Evolutionary conservation across 345 rosid genomes (phyloP).

Genomic region (Eucalyptus decipiens): DNA sequence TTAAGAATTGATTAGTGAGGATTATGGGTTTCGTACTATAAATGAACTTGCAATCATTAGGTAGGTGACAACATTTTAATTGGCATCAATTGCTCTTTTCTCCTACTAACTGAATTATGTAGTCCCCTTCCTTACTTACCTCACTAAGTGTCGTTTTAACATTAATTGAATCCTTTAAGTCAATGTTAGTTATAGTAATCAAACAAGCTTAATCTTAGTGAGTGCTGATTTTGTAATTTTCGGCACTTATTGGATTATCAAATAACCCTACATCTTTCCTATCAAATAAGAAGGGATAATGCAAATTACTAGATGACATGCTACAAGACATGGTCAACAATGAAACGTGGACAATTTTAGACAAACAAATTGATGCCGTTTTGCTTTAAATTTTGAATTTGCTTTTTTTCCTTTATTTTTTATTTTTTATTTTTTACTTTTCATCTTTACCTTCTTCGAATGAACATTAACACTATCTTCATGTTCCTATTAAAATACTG

Average conservation of each 20-base stretch:
- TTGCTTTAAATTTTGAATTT: neutral
- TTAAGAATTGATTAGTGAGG: neutral
- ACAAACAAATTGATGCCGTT: neutral
- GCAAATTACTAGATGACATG: neutral
- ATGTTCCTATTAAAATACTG: neutral
- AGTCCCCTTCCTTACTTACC: neutral
- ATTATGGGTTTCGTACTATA: neutral
- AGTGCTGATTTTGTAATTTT: neutral
- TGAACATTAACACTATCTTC: neutral
- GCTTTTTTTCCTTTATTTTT: neutral
- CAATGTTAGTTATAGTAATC: neutral
- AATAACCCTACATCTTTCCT: neutral
- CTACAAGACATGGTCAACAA: neutral
- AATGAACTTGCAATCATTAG: neutral
- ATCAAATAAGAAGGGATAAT: neutral
- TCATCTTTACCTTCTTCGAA: neutral
- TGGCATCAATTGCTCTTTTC: neutral
- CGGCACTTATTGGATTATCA: neutral
- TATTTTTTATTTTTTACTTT: neutral
- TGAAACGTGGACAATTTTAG: neutral
- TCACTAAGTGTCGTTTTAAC: neutral
- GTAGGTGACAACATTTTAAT: neutral
- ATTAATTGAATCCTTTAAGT: neutral
- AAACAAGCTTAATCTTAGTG: neutral
- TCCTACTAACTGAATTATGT: neutral